These are phyloP conservation scores for Spathaspora hagerdaliae DNA, from an alignment of 805 yeast species.

Conservation along the genomic window DNA sequence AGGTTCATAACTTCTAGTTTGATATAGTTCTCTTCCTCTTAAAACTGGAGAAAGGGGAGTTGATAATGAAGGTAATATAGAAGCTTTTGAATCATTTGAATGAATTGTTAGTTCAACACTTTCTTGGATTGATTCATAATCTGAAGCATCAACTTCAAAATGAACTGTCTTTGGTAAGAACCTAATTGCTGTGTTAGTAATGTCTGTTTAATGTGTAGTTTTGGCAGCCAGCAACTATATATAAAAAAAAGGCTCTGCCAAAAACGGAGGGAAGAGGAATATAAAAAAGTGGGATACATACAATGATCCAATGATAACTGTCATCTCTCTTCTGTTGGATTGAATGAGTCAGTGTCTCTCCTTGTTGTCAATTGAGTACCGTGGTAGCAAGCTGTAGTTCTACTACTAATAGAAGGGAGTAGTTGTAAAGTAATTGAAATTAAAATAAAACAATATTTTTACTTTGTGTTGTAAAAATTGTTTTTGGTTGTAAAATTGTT, in stretches of 20 bases:
- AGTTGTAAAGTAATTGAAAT: too few relatives aligned
- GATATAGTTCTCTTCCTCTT: slow-evolving; percentile 13
- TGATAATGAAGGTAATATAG: slow-evolving; percentile 1
- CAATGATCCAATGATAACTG: slow-evolving; percentile 67
- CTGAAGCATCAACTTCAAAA: slow-evolving; percentile 40
- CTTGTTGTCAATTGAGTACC: too few relatives aligned
- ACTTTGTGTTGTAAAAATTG: too few relatives aligned
- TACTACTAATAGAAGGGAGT: too few relatives aligned
- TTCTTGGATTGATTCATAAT: slow-evolving; percentile 3
- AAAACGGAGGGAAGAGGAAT: too few relatives aligned
- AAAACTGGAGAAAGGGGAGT: slow-evolving; percentile 12
- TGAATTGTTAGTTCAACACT: neutral
- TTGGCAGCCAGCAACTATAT: too few relatives aligned
- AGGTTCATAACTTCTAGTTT: neutral
- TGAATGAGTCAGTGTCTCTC: too few relatives aligned
- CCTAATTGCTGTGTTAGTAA: slow-evolving; percentile 27
- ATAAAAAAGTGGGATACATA: slow-evolving; percentile 28
- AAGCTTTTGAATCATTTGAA: neutral
- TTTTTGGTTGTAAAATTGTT: too few relatives aligned
- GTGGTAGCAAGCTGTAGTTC: too few relatives aligned
- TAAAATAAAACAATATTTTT: too few relatives aligned
- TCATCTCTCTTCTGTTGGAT: slow-evolving; percentile 36
- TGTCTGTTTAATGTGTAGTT: neutral
- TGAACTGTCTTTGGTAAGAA: slow-evolving; percentile 77
- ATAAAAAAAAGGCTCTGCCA: too few relatives aligned